These are phyloP conservation scores for Lipomyces chichibuensis DNA, from an alignment of 805 yeast genomes.

Conservation along the genomic window DNA sequence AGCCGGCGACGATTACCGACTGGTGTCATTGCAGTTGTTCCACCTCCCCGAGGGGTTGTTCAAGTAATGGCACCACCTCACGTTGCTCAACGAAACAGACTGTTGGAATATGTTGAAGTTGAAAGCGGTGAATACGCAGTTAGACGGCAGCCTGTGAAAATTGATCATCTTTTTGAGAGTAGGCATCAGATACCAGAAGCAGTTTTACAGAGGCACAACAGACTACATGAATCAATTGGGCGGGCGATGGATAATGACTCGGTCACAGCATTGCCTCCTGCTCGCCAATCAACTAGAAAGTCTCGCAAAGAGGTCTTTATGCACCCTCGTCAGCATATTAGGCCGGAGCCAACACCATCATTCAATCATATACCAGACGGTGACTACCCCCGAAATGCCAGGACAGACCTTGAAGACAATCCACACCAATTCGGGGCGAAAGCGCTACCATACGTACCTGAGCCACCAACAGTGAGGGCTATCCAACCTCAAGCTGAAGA, in stretches of 20 bases:
- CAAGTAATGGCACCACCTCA: conserved; percentile 20
- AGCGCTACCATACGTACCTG: neutral
- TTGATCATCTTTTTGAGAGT: conserved; percentile 9
- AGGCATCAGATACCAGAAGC: neutral
- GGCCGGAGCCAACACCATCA: conserved; percentile 1
- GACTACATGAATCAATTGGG: neutral
- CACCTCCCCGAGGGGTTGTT: conserved; percentile 16
- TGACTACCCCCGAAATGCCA: neutral
- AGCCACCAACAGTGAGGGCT: neutral
- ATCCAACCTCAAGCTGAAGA: neutral
- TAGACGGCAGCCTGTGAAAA: conserved; percentile 2
- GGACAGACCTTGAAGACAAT: neutral
- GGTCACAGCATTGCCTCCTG: neutral
- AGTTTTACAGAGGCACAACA: neutral
- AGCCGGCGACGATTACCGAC: conserved; percentile 18
- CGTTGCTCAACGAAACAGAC: conserved; percentile 8
- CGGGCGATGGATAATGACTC: neutral
- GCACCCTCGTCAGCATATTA: conserved; percentile 18
- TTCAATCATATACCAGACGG: neutral
- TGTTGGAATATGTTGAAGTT: conserved; percentile 14
- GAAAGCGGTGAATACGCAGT: conserved; percentile 29
- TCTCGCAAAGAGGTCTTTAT: conserved; percentile 16
- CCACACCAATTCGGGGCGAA: neutral
- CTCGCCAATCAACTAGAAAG: conserved; percentile 10
- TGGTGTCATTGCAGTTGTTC: conserved; percentile 32